Evolutionary conservation across 2,329 filamentous ascomycete species (phyloP), one percentile per base, ranked within the genome.

Genomic region (Emericellopsis atlantica): DNA sequence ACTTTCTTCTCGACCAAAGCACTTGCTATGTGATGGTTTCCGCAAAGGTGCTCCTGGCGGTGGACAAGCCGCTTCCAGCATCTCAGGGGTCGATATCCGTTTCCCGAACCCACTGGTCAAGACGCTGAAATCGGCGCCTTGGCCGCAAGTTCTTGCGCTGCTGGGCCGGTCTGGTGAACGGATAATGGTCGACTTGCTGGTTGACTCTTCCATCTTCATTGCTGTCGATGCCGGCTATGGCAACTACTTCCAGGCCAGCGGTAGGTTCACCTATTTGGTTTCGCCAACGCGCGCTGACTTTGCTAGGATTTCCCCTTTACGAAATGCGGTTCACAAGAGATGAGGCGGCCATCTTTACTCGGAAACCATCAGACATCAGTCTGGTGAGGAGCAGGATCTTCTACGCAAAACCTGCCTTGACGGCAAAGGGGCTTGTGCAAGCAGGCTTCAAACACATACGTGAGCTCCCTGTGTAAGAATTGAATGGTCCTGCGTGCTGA

Each of bases 301-400:
- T 24, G 45, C 26, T 35, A 74, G 70, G 71, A 22, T 49, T 60
- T 18, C 73, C 75, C 2, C 51, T 81, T 33, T 69, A 64, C 16
- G 72, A 76, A 24, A 42, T 66, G 29, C 55, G 62, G 32, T 40
- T 49, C 42, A 36, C 37, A 14, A 38, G 39, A 26, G 23, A 35
- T 12, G 18, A 31, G 14, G 15, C 23, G 23, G n/a, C 34, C 2
- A 45, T 40, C 37, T 54, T 39, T 29, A 29, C 37, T 12, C 15
- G 42, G 15, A 26, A 40, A 26, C 65, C 69, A 9, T 73, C 72
- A 33, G 73, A 77, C 14, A 87, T 96, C 43, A 63, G 67, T 1
- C 82, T 98, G 51, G 76, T 89, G 37, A 79, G 89, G 44, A 87
- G 76, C 53, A 78, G 87, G 16, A 93, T 95, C 68, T 70, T 96